These are phyloP conservation scores for Ganoderma lucidum DNA, from an alignment of 1,284 basidiomycete species.

Conservation along the genomic window DNA sequence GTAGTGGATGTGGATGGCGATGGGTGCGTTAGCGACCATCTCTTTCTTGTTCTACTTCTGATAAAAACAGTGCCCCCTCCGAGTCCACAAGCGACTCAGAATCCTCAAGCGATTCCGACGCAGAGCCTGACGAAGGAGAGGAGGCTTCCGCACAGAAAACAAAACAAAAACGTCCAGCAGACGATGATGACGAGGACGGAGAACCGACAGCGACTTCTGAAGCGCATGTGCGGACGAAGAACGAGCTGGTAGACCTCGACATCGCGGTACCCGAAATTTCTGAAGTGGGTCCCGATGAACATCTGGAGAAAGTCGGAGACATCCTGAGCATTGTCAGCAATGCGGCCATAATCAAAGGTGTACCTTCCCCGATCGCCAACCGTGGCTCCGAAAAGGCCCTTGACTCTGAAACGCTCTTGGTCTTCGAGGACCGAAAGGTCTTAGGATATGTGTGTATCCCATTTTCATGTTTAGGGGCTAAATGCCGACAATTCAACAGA, in stretches of 20 bases:
- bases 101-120: constrained; percentile 52
- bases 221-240: constrained; percentile 65
- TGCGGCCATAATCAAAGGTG: constrained; percentile 75
- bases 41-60: constrained; percentile 11
- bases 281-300: constrained; percentile 63
- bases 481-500: constrained; percentile 47
- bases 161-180: constrained; percentile 31
- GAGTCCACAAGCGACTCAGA: constrained; percentile 41
- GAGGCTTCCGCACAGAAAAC: constrained; percentile 40
- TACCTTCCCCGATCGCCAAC: constrained; percentile 50
- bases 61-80: constrained; percentile 26
- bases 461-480: neutral
- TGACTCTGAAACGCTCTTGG: constrained; percentile 87
- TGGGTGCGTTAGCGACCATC: constrained; percentile 20
- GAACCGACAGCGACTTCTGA: constrained; percentile 48
- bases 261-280: constrained; percentile 64
- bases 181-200: constrained; percentile 54
- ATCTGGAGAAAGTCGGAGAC: constrained; percentile 76
- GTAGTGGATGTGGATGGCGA: constrained; percentile 50
- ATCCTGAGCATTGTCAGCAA: constrained; percentile 76
- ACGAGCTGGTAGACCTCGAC: constrained; percentile 62
- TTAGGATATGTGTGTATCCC: constrained; percentile 76
- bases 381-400: constrained; percentile 66
- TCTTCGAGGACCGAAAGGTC: constrained; percentile 85
- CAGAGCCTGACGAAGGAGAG: constrained; percentile 42